Percentiles rank a stretch among this genome's conserved stretches.
Conservation (phyloP, 1,139 yeast genomes). For the Magnusiomyces clavatus region DNA sequence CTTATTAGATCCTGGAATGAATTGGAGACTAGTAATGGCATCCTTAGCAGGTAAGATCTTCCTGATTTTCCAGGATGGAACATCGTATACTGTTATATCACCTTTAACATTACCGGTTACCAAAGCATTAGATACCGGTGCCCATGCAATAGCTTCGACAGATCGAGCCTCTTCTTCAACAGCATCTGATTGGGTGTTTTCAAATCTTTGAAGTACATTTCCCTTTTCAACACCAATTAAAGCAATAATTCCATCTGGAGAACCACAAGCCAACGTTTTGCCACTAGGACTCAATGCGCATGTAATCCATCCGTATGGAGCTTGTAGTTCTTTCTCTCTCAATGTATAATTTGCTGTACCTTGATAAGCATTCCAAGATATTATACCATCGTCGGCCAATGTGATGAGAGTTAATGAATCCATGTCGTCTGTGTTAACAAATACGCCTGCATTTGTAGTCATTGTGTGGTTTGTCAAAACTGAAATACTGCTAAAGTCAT, state of each 20-base stretch:
- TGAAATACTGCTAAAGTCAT: conserved; percentile 48
- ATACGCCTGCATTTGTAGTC: conserved; percentile 66
- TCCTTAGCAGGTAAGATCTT: conserved; percentile 62
- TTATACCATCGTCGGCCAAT: conserved; percentile 76
- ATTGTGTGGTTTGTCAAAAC: conserved; percentile 73
- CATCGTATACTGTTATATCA: conserved; percentile 70
- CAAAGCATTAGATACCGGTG: conserved; percentile 52
- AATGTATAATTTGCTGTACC: conserved; percentile 50
- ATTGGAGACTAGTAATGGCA: conserved; percentile 74
- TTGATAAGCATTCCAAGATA: conserved; percentile 86
- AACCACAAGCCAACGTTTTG: conserved; percentile 54
- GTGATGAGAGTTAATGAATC: conserved; percentile 63
- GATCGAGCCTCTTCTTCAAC: conserved; percentile 62
- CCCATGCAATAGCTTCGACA: conserved; percentile 83
- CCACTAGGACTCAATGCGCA: conserved; percentile 46
- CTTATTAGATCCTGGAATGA: conserved; percentile 49
- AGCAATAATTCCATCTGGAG: conserved; percentile 77
- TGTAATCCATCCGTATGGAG: conserved; percentile 72
- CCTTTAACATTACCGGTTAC: conserved; percentile 92
- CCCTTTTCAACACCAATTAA: conserved; percentile 72
- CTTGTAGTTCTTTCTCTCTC: conserved; percentile 56
- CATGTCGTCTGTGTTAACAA: conserved; percentile 53
- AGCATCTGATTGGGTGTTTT: conserved; percentile 52
- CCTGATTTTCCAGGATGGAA: conserved; percentile 81
- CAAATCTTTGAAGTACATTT: conserved; percentile 49